Conservation (phyloP, 2,329 filamentous ascomycete species). For the Sporothrix luriei region DNA sequence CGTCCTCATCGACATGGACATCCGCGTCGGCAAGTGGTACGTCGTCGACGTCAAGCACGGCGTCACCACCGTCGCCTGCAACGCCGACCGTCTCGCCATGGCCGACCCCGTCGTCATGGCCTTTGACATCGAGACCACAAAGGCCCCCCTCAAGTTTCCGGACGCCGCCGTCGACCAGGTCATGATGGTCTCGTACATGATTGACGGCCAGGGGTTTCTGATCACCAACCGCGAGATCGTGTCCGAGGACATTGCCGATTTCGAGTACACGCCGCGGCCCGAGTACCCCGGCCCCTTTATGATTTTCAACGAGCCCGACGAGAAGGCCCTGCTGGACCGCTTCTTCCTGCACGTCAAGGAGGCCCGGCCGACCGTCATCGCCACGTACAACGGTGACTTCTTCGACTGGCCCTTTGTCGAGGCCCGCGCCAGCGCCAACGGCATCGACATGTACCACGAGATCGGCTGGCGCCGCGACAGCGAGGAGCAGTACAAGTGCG, state of each 20-base stretch:
- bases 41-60: conserved; percentile 93
- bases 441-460: conserved; percentile 99
- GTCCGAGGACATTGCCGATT: conserved; percentile 94
- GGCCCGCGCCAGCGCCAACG: conserved; percentile 85
- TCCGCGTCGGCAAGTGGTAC: conserved; percentile 97
- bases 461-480: conserved; percentile 95
- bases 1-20: conserved; percentile 97
- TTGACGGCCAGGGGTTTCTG: conserved; percentile 94
- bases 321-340: conserved; percentile 81
- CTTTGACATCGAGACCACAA: conserved; percentile 98
- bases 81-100: conserved; percentile 84
- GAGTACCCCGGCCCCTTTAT: conserved; percentile 95
- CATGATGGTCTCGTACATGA: conserved; percentile 99
- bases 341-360: conserved; percentile 97
- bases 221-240: conserved; percentile 98
- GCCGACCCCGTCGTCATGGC: conserved; percentile 97
- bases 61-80: conserved; percentile 75
- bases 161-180: conserved; percentile 93
- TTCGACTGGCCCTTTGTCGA: conserved; percentile 99
- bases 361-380: conserved; percentile 90
- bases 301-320: conserved; percentile 97
- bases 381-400: conserved; percentile 99
- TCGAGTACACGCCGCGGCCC: conserved; percentile 96
- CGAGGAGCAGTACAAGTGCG: conserved; percentile 95
- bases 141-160: conserved; percentile 93